phyloP scores from a whole-genome alignment of 2,329 filamentous ascomycete genomes.

The Boeremia exigua region DNA sequence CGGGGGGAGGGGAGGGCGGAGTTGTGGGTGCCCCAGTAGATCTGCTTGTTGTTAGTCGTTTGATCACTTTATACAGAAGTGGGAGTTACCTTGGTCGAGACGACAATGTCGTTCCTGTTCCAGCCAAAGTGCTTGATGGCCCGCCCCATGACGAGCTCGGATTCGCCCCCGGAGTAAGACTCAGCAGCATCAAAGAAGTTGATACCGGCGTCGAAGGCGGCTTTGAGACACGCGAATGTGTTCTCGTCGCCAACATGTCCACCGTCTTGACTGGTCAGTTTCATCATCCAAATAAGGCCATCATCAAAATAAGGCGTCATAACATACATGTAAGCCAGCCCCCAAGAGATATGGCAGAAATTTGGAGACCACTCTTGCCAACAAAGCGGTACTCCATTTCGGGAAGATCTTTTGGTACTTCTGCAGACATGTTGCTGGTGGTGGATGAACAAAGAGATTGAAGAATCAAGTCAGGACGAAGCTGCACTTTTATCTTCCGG shows the following conservation, averaged over 20 bases:
- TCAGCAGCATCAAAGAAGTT: slow-evolving; percentile 69
- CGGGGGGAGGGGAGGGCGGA: slow-evolving; percentile 51
- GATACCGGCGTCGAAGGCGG: slow-evolving; percentile 63
- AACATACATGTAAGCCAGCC: slow-evolving; percentile 63
- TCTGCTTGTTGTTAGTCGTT: slow-evolving; percentile 45
- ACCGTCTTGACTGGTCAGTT: slow-evolving; percentile 54
- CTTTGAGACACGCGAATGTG: slow-evolving; percentile 61
- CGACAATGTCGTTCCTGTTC: slow-evolving; percentile 64
- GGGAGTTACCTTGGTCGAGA: slow-evolving; percentile 60
- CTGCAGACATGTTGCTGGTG: slow-evolving; percentile 11
- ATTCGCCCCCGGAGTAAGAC: slow-evolving; percentile 59
- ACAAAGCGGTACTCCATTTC: slow-evolving; percentile 75
- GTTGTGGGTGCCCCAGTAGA: slow-evolving; percentile 69
- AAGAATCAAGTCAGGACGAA: background rate
- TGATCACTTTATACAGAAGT: no score
- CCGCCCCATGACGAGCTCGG: slow-evolving; percentile 62
- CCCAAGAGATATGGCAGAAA: slow-evolving; percentile 73
- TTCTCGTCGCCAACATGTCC: slow-evolving; percentile 72
- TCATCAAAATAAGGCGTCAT: no score
- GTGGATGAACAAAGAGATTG: background rate
- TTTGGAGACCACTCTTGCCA: slow-evolving; percentile 73
- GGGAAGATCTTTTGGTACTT: slow-evolving; percentile 37
- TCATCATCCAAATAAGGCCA: no score
- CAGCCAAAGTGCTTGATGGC: slow-evolving; percentile 64
- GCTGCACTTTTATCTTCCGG: background rate